phyloP scores from a whole-genome alignment of 371 early-diverging fungal genomes.

The Scutellospora calospora region DNA sequence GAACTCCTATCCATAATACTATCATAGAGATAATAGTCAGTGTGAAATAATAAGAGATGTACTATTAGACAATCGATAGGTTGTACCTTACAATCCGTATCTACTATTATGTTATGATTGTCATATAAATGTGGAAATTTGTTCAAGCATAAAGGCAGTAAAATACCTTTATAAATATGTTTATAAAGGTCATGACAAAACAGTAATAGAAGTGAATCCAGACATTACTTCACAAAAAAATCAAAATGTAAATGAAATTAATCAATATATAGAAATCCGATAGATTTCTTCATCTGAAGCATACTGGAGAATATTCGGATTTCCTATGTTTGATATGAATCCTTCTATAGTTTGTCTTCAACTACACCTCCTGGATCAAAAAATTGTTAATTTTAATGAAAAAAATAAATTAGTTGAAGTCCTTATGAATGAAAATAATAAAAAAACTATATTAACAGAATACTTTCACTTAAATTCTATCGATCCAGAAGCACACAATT shows the following conservation, averaged over 20 bases:
- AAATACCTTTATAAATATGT: no score
- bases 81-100: constrained; percentile 52
- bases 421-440: neutral
- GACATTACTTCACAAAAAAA: no score
- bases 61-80: constrained; percentile 48
- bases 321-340: constrained; percentile 44
- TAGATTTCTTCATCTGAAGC: constrained; percentile 53
- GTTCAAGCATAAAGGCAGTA: constrained; percentile 45
- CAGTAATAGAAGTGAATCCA: constrained; percentile 28
- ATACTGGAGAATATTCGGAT: constrained; percentile 49
- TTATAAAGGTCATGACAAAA: constrained; percentile 53
- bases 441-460: constrained; percentile 46
- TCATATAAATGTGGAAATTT: constrained; percentile 56
- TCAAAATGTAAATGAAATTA: constrained; percentile 45
- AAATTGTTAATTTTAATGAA: constrained; percentile 35
- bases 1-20: constrained; percentile 44
- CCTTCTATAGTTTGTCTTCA: constrained; percentile 22
- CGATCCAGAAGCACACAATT: constrained; percentile 20
- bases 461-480: constrained; percentile 46
- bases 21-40: constrained; percentile 12
- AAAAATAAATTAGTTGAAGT: constrained; percentile 33
- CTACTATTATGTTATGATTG: constrained; percentile 53
- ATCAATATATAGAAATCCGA: constrained; percentile 45
- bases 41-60: constrained; percentile 24
- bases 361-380: no score